Conservation (phyloP, 768 basidiomycete species). For the Boletus fagicola region DNA sequence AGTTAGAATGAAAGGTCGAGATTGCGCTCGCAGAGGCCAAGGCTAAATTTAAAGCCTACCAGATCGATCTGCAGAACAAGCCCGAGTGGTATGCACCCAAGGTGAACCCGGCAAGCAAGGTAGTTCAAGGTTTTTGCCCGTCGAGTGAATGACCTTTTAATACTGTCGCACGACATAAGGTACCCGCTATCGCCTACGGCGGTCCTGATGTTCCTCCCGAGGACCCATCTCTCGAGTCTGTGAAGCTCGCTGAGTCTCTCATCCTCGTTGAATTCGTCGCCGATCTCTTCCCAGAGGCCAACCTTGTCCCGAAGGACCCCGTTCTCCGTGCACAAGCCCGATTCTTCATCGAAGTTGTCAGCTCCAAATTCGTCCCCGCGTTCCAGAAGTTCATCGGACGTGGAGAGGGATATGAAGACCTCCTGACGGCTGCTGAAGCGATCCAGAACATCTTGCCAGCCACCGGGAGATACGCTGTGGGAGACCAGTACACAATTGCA, state of each 20-base stretch:
- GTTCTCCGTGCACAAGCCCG: constrained; percentile 57
- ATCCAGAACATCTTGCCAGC: constrained; percentile 51
- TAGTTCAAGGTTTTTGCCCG: constrained; percentile 16
- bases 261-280: constrained; percentile 66
- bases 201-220: constrained; percentile 56
- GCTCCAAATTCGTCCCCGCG: constrained; percentile 43
- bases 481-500: constrained; percentile 45
- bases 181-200: constrained; percentile 51
- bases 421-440: constrained; percentile 44
- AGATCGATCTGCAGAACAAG: constrained; percentile 64
- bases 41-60: constrained; percentile 46
- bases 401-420: constrained; percentile 41
- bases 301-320: constrained; percentile 54
- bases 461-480: constrained; percentile 38
- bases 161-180: constrained; percentile 1
- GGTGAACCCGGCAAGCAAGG: constrained; percentile 68
- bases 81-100: constrained; percentile 66
- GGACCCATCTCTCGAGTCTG: constrained; percentile 56
- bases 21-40: constrained; percentile 61
- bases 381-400: constrained; percentile 37
- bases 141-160: not conserved
- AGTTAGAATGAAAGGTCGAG: constrained; percentile 41
- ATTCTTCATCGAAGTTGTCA: constrained; percentile 59
- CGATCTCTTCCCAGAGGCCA: constrained; percentile 50
- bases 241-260: constrained; percentile 63